A percentile compares a stretch with the other conserved stretches of the same genome.
These are phyloP conservation scores for Gynochthodes officinalis DNA, from an alignment of 257 asterid genomes.

Conservation along the genomic window DNA sequence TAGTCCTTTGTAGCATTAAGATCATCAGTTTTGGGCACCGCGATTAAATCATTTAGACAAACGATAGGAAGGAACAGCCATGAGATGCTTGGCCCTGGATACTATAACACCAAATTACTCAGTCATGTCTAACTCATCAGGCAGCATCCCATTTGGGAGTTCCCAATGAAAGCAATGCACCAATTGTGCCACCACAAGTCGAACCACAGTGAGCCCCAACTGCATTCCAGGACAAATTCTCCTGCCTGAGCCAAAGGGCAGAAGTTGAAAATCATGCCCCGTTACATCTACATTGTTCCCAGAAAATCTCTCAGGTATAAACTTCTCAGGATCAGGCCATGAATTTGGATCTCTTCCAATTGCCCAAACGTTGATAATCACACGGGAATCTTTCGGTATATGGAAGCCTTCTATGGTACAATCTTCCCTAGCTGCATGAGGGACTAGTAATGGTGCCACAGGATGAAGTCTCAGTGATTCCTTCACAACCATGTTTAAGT, in stretches of 20 bases:
- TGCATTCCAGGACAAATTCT: conserved; percentile 54
- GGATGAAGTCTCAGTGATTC: no score
- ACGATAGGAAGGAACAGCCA: conserved; percentile 26
- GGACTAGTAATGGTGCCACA: no score
- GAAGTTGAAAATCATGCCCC: conserved; percentile 48
- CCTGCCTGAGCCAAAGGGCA: conserved; percentile 52
- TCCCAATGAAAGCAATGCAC: conserved; percentile 58
- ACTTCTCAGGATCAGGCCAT: conserved; percentile 45
- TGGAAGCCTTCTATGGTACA: no score
- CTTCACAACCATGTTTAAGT: no score
- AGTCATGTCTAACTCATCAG: conserved; percentile 43
- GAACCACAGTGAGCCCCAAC: conserved; percentile 37
- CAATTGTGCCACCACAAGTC: conserved; percentile 43
- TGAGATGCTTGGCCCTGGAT: conserved; percentile 25
- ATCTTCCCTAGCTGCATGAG: no score
- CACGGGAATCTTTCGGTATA: no score
- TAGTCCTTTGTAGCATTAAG: no score
- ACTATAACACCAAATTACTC: conserved; percentile 44
- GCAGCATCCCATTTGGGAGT: conserved; percentile 39
- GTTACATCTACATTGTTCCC: conserved; percentile 35
- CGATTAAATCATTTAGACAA: no score
- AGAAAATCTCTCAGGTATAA: conserved; percentile 47
- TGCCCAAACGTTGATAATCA: no score
- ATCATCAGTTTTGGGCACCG: no score
- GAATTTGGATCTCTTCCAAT: conserved; percentile 42